Evolutionary conservation across 2,329 filamentous ascomycete species (phyloP).

Genomic region (Pseudogymnoascus verrucosus): DNA sequence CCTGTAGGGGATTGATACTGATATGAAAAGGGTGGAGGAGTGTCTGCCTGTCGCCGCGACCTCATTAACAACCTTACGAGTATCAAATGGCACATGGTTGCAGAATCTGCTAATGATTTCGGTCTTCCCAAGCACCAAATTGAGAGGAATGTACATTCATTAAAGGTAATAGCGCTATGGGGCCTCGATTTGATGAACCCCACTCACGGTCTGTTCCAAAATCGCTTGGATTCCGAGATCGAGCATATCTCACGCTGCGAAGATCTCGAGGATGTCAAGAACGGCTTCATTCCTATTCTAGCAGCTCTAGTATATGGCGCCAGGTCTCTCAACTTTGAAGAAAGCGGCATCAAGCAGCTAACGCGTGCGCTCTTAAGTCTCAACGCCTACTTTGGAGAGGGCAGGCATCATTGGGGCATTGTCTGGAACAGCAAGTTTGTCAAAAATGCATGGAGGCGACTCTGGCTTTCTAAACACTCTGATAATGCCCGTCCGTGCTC

Average conservation of each 20-base stretch:
- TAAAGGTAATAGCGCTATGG: constrained; percentile 43
- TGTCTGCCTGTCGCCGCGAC: constrained; percentile 42
- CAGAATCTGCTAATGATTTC: constrained; percentile 44
- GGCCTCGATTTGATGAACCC: constrained; percentile 42
- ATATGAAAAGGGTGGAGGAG: constrained; percentile 31
- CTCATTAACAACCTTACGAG: constrained; percentile 41
- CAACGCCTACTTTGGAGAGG: constrained; percentile 30
- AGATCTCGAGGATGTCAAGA: constrained; percentile 39
- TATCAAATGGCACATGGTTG: constrained; percentile 43
- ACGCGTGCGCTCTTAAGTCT: constrained; percentile 22
- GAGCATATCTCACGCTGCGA: constrained; percentile 36
- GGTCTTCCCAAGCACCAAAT: constrained; percentile 41
- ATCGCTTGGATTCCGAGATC: constrained; percentile 41
- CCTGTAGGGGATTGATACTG: neutral
- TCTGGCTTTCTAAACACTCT: constrained; percentile 38
- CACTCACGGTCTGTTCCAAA: constrained; percentile 40
- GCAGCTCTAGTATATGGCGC: constrained; percentile 42
- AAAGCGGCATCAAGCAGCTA: constrained; percentile 36
- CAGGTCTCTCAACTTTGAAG: constrained; percentile 37
- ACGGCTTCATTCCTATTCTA: constrained; percentile 46
- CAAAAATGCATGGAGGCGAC: constrained; percentile 36
- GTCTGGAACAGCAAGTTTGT: constrained; percentile 39
- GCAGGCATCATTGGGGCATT: constrained; percentile 35
- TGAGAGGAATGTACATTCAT: constrained; percentile 40
- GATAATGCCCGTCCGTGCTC: constrained; percentile 33